Base-by-base conservation (phyloP, 2,329 filamentous ascomycete species). In the Alternaria solani region DNA sequence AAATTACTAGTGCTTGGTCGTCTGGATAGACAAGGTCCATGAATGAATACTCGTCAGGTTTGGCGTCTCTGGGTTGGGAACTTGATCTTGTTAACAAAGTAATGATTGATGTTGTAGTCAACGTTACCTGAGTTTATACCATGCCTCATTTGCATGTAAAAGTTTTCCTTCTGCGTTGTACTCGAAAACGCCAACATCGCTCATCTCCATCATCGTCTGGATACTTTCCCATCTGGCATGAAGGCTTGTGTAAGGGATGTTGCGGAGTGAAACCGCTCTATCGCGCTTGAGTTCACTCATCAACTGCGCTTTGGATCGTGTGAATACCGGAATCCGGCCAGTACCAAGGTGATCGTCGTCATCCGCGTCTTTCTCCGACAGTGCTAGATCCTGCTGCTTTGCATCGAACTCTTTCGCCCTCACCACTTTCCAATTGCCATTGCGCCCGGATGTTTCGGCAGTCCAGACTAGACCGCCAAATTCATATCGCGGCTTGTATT, bases 121-220 rank as follows among this genome's bases (percentile, higher is more conserved):
- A 23, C 41, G 34, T 20, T 60, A 68, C 66, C 66, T 70, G 8
- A 74, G 51, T 30, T 58, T 63, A 54, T 73, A 75, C 72, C 69
- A 75, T 12, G 72, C 70, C 14, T 75, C 64, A 28, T 75, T 76
- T 18, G 71, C 74, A 46, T 75, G 68, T 5, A 74, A 56, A 2
- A 76, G 41, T 20, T 64, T 68, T 9, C 73, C 74, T 30, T 61
- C 51, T 20, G 65, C 53, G 11, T 69, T 64, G 39, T 72, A 75
- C 43, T 76, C 74, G 26, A 76, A 76, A 1, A 74, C 70, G 7
- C 74, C 73, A n/a, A 76, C 72, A 53, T 76, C 74, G 32, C 64
- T 73, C 74, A 75, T 75, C 32, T 75, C 74, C 72, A 76, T 74
- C 72, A 75, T 76, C 0, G 64, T 70, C 38, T 73, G 69, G 12